Conservation (phyloP, 1,284 basidiomycete species). For the Ceratobasidium sp. region DNA sequence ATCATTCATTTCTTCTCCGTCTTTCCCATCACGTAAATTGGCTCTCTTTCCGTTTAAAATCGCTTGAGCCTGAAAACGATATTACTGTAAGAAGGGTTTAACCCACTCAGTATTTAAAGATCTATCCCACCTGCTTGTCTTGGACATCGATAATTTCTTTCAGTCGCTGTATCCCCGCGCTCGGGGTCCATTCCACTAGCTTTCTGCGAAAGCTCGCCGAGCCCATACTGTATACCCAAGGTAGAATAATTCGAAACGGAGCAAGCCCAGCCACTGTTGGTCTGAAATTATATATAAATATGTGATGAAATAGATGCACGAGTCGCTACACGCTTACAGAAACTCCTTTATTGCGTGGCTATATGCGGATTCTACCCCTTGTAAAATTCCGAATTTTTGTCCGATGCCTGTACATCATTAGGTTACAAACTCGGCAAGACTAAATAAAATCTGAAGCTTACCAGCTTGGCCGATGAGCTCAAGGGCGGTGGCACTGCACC, state of each 20-base stretch:
- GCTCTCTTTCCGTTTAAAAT: slow-evolving; percentile 9
- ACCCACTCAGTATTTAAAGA: not conserved
- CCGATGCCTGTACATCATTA: slow-evolving; percentile 20
- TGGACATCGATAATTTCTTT: slow-evolving; percentile 27
- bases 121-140: slow-evolving; percentile 17
- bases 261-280: not conserved
- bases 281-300: not conserved
- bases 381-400: slow-evolving; percentile 12
- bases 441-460: not conserved
- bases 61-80: not conserved
- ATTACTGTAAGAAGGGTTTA: not conserved
- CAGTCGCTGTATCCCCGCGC: not conserved
- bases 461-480: slow-evolving; percentile 38
- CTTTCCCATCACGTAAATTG: not conserved
- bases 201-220: slow-evolving; percentile 1
- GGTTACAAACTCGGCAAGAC: not conserved
- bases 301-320: no score
- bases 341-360: slow-evolving; percentile 10
- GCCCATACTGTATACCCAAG: not conserved
- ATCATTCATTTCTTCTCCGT: not conserved
- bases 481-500: slow-evolving; percentile 32
- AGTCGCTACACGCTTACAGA: not conserved
- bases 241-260: slow-evolving; percentile 5
- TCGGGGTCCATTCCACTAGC: slow-evolving; percentile 13
- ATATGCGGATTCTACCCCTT: slow-evolving; percentile 17